Evolutionary conservation across 768 basidiomycete species (phyloP).

Genomic region (Erythrobasidium yunnanense): DNA sequence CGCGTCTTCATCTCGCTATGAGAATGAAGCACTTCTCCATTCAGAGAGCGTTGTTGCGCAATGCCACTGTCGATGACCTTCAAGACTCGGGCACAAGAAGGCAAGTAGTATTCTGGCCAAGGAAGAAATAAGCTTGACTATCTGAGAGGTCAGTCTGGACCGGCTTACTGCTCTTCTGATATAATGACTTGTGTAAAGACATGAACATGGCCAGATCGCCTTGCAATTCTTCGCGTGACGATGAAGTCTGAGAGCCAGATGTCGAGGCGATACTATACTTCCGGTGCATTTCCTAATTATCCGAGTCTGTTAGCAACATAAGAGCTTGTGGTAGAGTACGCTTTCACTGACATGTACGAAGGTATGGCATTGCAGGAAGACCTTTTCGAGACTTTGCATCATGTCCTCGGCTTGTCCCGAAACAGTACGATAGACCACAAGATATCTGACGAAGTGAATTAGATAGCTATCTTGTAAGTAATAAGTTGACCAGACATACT

Average conservation of each 20-base stretch:
- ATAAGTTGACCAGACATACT: constrained; percentile 43
- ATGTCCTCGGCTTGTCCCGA: constrained; percentile 85
- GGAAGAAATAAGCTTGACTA: constrained; percentile 40
- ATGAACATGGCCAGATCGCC: constrained; percentile 1
- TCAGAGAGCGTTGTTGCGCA: constrained; percentile 84
- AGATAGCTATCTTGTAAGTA: background rate
- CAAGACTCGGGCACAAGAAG: constrained; percentile 81
- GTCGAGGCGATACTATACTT: too few species aligned
- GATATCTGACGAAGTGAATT: constrained; percentile 44
- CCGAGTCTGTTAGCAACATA: too few species aligned
- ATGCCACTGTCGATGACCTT: constrained; percentile 91
- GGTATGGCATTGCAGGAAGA: constrained; percentile 47
- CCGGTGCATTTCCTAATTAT: too few species aligned
- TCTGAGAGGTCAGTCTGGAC: constrained; percentile 1
- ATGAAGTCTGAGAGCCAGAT: too few species aligned
- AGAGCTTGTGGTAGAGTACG: background rate
- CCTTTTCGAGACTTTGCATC: constrained; percentile 93
- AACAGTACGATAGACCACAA: constrained; percentile 76
- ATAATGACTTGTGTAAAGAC: constrained; percentile 30
- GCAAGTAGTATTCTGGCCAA: constrained; percentile 72
- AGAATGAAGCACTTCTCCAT: constrained; percentile 81
- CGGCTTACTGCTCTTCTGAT: constrained; percentile 30
- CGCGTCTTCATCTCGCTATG: constrained; percentile 79
- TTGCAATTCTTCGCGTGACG: constrained; percentile 19
- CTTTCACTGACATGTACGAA: constrained; percentile 52